Conservation (phyloP, 164 flowering plant species). For the Berberis vulgaris region DNA sequence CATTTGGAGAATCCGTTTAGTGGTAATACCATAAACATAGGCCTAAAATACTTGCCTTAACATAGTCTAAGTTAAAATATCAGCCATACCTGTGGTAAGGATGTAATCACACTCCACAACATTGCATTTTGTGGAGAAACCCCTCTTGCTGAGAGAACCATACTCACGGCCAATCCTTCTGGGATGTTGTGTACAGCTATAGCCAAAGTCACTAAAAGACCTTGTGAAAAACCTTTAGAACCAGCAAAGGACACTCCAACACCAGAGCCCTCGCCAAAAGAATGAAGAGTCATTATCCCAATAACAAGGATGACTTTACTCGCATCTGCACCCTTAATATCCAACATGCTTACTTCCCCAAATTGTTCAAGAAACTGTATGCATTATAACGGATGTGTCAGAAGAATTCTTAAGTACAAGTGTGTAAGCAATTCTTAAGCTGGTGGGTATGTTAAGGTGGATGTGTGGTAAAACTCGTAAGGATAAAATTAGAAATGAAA, state of each 20-base stretch:
- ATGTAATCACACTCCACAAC: slow-evolving; percentile 97
- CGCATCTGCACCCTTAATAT: slow-evolving; percentile 98
- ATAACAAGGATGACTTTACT: slow-evolving; percentile 85
- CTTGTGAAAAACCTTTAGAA: slow-evolving; percentile 94
- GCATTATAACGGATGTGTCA: too few relatives aligned
- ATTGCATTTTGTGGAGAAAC: slow-evolving; percentile 97
- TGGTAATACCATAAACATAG: too few relatives aligned
- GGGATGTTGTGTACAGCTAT: slow-evolving; percentile 99
- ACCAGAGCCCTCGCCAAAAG: slow-evolving; percentile 99
- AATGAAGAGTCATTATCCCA: slow-evolving; percentile 99
- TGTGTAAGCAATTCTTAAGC: too few relatives aligned
- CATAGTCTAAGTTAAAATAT: background rate
- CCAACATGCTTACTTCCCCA: slow-evolving; percentile 98
- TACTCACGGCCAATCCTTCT: slow-evolving; percentile 97
- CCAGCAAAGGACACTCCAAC: slow-evolving; percentile 99
- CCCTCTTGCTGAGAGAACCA: slow-evolving; percentile 95
- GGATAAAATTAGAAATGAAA: too few relatives aligned
- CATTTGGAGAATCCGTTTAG: too few relatives aligned
- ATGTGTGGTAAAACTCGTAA: too few relatives aligned
- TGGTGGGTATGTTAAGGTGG: too few relatives aligned
- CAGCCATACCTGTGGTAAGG: slow-evolving; percentile 80
- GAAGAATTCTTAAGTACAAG: too few relatives aligned
- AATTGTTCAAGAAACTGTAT: slow-evolving; percentile 83
- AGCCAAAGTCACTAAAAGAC: slow-evolving; percentile 86
- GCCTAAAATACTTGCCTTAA: too few relatives aligned